Percentiles rank a stretch among this genome's conserved stretches.
These are phyloP conservation scores for Ceratobasidium sp. DNA, from an alignment of 1,284 basidiomycete genomes.

Conservation along the genomic window DNA sequence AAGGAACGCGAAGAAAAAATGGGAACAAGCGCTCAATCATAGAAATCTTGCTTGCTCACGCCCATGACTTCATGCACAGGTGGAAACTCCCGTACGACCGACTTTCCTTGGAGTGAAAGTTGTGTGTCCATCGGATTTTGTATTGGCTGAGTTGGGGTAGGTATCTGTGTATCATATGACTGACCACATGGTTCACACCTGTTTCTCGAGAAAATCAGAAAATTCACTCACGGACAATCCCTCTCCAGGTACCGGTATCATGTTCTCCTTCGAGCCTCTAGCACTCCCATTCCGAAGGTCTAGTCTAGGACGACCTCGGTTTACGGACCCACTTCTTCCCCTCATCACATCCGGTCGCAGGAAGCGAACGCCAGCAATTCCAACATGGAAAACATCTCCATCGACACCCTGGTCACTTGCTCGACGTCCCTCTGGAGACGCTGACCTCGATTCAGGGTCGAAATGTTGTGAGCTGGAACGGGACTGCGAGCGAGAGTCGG, in stretches of 20 bases:
- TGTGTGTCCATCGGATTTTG: conserved; percentile 33
- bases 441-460: conserved; percentile 20
- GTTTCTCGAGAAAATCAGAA: not conserved
- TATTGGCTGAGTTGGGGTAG: conserved; percentile 28
- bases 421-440: conserved; percentile 10
- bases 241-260: conserved; percentile 14
- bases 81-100: conserved; percentile 32
- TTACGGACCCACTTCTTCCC: conserved; percentile 31
- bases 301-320: conserved; percentile 28
- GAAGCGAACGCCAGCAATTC: conserved; percentile 25
- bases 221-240: conserved; percentile 20
- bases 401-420: conserved; percentile 1
- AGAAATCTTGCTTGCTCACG: conserved; percentile 22
- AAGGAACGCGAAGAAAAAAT: conserved; percentile 3
- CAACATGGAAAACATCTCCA: conserved; percentile 20
- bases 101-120: conserved; percentile 21
- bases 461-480: conserved; percentile 31
- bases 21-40: conserved; percentile 17
- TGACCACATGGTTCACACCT: not conserved
- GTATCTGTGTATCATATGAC: conserved; percentile 31
- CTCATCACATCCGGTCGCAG: conserved; percentile 34
- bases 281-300: conserved; percentile 27
- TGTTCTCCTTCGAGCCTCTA: conserved; percentile 27
- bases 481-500: conserved; percentile 32
- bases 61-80: conserved; percentile 37